Evolutionary conservation across 2,329 filamentous ascomycete genomes (phyloP).

Genomic region (Apiospora hydei): DNA sequence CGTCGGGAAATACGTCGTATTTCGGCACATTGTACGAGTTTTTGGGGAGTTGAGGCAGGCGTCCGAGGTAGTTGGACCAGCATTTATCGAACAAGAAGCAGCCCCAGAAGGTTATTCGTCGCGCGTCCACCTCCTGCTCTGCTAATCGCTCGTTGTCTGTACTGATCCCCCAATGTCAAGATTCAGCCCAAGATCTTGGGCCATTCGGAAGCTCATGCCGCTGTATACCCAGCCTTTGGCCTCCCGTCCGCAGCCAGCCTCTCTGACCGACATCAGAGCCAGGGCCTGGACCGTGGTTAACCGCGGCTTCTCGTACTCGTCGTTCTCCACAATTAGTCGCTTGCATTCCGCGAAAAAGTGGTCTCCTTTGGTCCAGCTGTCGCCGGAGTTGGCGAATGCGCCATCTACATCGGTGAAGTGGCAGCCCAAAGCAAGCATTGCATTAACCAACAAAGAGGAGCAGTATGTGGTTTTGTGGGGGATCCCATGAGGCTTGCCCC

Average conservation of each 20-base stretch:
- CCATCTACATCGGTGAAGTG: conserved; percentile 85
- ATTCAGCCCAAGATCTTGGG: conserved; percentile 90
- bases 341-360: conserved; percentile 97
- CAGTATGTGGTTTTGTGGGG: conserved; percentile 75
- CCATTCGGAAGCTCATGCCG: conserved; percentile 98
- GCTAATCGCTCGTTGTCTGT: conserved; percentile 65
- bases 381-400: conserved; percentile 73
- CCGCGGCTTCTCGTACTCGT: conserved; percentile 89
- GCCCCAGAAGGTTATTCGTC: conserved; percentile 95
- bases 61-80: conserved; percentile 96
- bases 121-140: conserved; percentile 86
- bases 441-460: conserved; percentile 88
- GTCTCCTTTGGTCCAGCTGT: conserved; percentile 87
- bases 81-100: conserved; percentile 99
- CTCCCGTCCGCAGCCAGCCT: conserved; percentile 92
- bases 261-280: conserved; percentile 93
- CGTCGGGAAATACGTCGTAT: conserved; percentile 87
- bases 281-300: conserved; percentile 92
- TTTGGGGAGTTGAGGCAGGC: conserved; percentile 84
- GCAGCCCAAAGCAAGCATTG: conserved; percentile 90
- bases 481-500: conserved; percentile 65
- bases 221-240: conserved; percentile 98
- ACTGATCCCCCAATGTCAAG: conserved; percentile 75
- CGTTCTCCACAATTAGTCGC: conserved; percentile 84
- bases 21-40: conserved; percentile 85